These are phyloP conservation scores for Lyophyllum semitale DNA, from an alignment of 768 basidiomycete genomes.

Conservation along the genomic window DNA sequence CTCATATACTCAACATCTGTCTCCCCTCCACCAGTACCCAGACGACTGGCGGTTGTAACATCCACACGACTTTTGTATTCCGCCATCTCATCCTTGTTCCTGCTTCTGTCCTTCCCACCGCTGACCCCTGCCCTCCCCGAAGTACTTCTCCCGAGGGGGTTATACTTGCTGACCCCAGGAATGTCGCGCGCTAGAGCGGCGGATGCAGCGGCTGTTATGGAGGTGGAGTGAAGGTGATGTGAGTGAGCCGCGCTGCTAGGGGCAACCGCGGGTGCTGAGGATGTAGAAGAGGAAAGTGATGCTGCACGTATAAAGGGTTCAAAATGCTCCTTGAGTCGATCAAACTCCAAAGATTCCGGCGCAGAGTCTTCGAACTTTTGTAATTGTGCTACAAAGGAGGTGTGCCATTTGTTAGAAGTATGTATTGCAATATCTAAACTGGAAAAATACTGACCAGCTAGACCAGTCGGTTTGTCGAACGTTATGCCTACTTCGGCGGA, in stretches of 20 bases:
- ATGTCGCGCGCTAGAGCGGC: slow-evolving; percentile 88
- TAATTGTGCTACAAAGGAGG: slow-evolving; percentile 80
- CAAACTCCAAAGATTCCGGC: slow-evolving; percentile 86
- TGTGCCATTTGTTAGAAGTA: no score
- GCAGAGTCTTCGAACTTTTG: slow-evolving; percentile 89
- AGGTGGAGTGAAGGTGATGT: slow-evolving; percentile 75
- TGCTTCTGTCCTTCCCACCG: slow-evolving; percentile 58
- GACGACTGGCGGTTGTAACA: slow-evolving; percentile 51
- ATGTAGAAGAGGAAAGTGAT: slow-evolving; percentile 67
- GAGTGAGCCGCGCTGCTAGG: slow-evolving; percentile 56
- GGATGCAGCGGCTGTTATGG: slow-evolving; percentile 88
- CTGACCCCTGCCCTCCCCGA: slow-evolving; percentile 44
- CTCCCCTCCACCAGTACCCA: slow-evolving; percentile 63
- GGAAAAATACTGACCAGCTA: slow-evolving; percentile 66
- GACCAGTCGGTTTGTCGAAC: slow-evolving; percentile 95
- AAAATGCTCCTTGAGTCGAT: slow-evolving; percentile 94
- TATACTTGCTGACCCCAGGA: slow-evolving; percentile 79
- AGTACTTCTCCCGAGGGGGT: slow-evolving; percentile 53
- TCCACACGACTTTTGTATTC: slow-evolving; percentile 78
- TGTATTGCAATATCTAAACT: no score
- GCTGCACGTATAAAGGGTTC: slow-evolving; percentile 91
- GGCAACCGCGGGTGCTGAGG: slow-evolving; percentile 42
- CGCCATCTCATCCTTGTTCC: slow-evolving; percentile 75
- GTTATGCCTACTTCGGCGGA: slow-evolving; percentile 88
- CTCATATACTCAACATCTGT: slow-evolving; percentile 72